These are phyloP conservation scores for Coccomyxa sp. DNA, from an alignment of 139 green algal species.

Conservation along the genomic window DNA sequence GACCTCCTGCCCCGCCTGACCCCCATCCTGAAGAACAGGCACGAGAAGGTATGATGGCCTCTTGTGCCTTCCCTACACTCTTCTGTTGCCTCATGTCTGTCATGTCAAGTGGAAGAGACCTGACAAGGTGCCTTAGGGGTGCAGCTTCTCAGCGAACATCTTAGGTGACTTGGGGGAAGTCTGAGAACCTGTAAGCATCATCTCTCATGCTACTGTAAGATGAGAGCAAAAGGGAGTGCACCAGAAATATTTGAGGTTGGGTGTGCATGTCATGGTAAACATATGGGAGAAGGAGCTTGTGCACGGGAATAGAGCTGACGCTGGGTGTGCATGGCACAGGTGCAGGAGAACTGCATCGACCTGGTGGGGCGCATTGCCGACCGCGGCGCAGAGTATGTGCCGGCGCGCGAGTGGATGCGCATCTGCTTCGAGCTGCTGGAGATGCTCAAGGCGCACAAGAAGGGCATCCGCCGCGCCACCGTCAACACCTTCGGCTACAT, in stretches of 20 bases:
- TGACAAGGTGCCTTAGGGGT: neutral
- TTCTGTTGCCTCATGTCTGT: too few relatives aligned
- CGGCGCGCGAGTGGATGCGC: conserved; percentile 99
- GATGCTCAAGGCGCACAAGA: conserved; percentile 98
- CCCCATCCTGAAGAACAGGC: conserved; percentile 97
- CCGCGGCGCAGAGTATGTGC: conserved; percentile 91
- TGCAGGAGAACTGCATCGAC: conserved; percentile 53
- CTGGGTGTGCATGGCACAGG: conserved; percentile 15
- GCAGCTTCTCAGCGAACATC: too few relatives aligned
- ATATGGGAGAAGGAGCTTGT: too few relatives aligned
- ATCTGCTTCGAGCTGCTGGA: conserved; percentile 99
- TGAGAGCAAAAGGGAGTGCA: too few relatives aligned
- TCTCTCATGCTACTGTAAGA: too few relatives aligned
- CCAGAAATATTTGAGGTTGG: too few relatives aligned
- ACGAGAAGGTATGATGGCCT: conserved; percentile 54
- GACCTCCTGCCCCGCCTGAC: conserved; percentile 97
- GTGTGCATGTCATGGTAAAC: too few relatives aligned
- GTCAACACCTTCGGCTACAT: conserved; percentile 99
- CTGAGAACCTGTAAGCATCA: too few relatives aligned
- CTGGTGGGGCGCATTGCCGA: conserved; percentile 97
- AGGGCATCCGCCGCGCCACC: conserved; percentile 91
- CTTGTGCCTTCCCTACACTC: neutral
- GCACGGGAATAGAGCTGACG: too few relatives aligned
- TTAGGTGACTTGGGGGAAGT: too few relatives aligned
- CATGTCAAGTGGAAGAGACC: too few relatives aligned